Evolutionary conservation across 306 rosid genomes (phyloP).

Genomic region (Sesbania bispinosa): DNA sequence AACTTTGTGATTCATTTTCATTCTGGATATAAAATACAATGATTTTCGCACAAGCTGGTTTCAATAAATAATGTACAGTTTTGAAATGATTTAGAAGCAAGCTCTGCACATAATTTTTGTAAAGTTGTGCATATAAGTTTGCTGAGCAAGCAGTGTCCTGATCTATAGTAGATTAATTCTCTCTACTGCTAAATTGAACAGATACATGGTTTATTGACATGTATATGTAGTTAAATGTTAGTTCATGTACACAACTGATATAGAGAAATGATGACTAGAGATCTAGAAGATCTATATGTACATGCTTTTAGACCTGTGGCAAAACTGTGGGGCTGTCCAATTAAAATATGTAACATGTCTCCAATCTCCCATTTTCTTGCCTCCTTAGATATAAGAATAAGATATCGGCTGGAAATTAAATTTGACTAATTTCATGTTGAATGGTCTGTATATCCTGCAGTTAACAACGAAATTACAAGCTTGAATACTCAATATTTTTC

Average conservation of each 20-base stretch:
- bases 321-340: not conserved
- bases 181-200: not conserved
- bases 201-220: not conserved
- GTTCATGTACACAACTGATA: not conserved
- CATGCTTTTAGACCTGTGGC: not conserved
- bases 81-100: not conserved
- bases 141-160: not conserved
- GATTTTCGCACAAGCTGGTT: constrained; percentile 2
- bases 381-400: not conserved
- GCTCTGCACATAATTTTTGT: not conserved
- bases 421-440: not conserved
- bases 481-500: not conserved
- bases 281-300: constrained; percentile 3
- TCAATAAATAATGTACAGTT: not conserved
- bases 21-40: not conserved
- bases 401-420: not conserved
- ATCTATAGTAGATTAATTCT: not conserved
- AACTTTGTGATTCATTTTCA: not conserved
- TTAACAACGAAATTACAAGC: not conserved
- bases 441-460: not conserved
- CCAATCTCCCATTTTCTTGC: not conserved
- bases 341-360: not conserved
- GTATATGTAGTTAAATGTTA: not conserved
- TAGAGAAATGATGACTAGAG: not conserved
- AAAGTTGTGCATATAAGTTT: not conserved